These are phyloP conservation scores for Penicillium tannophilum DNA, from an alignment of 495 filamentous ascomycete genomes.

Conservation along the genomic window DNA sequence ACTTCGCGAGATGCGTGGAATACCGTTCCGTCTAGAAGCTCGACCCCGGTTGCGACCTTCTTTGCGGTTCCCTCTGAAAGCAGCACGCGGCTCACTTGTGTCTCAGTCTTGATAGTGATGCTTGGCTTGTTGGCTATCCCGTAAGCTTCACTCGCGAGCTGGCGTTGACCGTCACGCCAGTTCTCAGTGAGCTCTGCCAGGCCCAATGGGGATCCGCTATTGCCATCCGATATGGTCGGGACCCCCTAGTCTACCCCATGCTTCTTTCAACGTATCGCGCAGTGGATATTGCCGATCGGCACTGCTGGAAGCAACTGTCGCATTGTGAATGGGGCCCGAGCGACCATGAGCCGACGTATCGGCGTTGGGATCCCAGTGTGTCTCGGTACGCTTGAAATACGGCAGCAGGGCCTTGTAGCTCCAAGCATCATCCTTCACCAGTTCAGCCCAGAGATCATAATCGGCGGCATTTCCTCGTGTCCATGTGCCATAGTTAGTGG, in stretches of 20 bases:
- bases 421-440: constrained; percentile 38
- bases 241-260: neutral
- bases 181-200: neutral
- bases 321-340: neutral
- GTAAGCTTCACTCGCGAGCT: neutral
- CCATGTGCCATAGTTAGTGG: constrained; percentile 32
- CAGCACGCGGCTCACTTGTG: neutral
- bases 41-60: neutral
- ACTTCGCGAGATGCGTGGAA: constrained; percentile 10
- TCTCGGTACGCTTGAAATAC: constrained; percentile 19
- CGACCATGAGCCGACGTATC: neutral
- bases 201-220: neutral
- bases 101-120: constrained; percentile 9
- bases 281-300: constrained; percentile 2
- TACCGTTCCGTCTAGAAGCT: constrained; percentile 5
- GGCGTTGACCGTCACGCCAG: constrained; percentile 1
- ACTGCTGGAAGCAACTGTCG: neutral
- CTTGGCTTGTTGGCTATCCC: neutral
- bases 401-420: constrained; percentile 32
- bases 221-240: neutral
- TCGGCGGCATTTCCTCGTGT: constrained; percentile 37
- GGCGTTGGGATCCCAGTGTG: neutral
- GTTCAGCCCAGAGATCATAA: constrained; percentile 41
- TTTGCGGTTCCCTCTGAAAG: neutral
- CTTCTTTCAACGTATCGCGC: neutral